phyloP scores from a whole-genome alignment of 208 protist genomes.

The Crithidia mellificae region DNA sequence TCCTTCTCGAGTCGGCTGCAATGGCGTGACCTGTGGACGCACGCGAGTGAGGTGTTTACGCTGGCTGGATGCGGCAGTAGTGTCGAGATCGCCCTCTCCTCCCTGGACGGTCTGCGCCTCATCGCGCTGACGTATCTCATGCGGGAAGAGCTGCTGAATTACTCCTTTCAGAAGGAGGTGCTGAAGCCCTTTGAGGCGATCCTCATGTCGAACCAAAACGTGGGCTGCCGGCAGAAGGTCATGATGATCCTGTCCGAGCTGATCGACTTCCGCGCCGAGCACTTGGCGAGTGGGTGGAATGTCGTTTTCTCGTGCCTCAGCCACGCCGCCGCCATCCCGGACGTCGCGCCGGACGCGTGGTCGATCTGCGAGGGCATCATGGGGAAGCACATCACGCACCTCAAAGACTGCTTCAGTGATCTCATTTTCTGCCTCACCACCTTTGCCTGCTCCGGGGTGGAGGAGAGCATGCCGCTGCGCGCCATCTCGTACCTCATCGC shows the following conservation, averaged over 20 bases:
- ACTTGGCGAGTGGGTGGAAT: constrained; percentile 83
- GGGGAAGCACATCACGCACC: constrained; percentile 50
- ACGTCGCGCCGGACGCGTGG: constrained; percentile 70
- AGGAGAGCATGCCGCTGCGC: constrained; percentile 60
- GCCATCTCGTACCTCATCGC: constrained; percentile 73
- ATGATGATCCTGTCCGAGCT: constrained; percentile 75
- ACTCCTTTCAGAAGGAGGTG: constrained; percentile 87
- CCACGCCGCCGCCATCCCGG: constrained; percentile 73
- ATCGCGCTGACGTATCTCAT: constrained; percentile 77
- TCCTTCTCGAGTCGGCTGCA: constrained; percentile 74
- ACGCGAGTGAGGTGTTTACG: constrained; percentile 73
- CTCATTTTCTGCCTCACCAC: constrained; percentile 83
- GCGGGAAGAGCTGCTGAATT: constrained; percentile 79
- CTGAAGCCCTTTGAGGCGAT: constrained; percentile 77
- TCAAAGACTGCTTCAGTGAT: constrained; percentile 85
- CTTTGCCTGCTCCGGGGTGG: constrained; percentile 65
- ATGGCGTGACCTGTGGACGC: constrained; percentile 81
- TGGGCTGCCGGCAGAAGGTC: constrained; percentile 56
- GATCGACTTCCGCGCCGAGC: constrained; percentile 69
- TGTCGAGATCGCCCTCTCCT: constrained; percentile 56
- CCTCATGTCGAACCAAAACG: constrained; percentile 72
- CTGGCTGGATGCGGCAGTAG: constrained; percentile 51
- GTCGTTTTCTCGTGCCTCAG: constrained; percentile 84
- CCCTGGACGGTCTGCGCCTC: constrained; percentile 68
- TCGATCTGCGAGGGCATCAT: constrained; percentile 67